Base-by-base conservation (phyloP, 345 rosid genomes). In the Tarenaya hassleriana region DNA sequence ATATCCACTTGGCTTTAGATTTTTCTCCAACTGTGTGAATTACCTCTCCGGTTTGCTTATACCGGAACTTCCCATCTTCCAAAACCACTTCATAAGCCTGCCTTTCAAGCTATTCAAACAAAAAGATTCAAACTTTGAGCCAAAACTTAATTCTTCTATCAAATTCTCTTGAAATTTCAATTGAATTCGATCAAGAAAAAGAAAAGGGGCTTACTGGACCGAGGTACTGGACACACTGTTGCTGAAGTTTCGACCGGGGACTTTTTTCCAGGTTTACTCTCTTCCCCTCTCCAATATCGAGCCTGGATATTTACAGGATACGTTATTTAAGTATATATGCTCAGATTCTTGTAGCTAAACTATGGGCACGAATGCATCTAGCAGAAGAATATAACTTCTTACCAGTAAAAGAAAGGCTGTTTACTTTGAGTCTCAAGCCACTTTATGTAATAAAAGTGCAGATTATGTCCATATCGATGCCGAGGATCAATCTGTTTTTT, bases 381-480 rank as follows among this genome's bases (percentile, higher is more conserved):
- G 21, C 11, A 19, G 48, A 10, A 59, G 16, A 29, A 52, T 59
- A n/a, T 41, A 18, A 19, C 10, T n/a, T n/a, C n/a, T 5, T 82
- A 88, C 98, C 98, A 88, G 74, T 88, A 92, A 68, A 92, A 92
- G 77, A 92, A 92, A 56, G 99, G 99, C 70, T 92, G 91, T 74
- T 80, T 80, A 31, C 94, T 81, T 62, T 81, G 88, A 51, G 83
- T 81, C 16, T 78, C 75, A 56, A 77, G 80, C 98, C 97, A 88
- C 7, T 74, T 67, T 10, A 47, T 71, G 61, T 79, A 83, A 73
- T 92, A 88, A 61, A 79, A 85, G 52, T 85, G 94, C 34, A 92
- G 63, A 73, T 85, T 92, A 61, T 88, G 97, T 32, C 99, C 99
- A 51, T 88, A 86, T 16, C 95, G 84, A 80, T 92, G 98, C 34